A percentile compares a stretch with the other conserved stretches of the same genome.
Conservation (phyloP, 1,284 basidiomycete genomes). For the Rhodotorula sp. region DNA sequence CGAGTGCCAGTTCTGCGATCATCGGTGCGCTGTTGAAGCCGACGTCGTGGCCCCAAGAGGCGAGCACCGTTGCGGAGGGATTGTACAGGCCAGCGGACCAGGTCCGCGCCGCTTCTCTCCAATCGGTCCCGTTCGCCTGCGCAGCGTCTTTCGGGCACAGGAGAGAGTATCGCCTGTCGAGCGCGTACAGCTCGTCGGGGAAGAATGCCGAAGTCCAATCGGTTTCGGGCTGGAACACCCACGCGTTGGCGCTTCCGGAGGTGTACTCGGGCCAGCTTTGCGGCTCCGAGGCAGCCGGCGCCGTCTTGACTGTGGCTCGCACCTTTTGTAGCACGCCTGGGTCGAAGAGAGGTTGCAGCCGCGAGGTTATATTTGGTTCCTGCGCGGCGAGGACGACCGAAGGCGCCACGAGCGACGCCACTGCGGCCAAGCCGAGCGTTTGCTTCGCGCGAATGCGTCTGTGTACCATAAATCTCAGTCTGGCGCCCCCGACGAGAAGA, state of each 20-base stretch:
- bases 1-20: slow-evolving; percentile 56
- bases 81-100: slow-evolving; percentile 56
- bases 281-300: slow-evolving; percentile 43
- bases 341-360: background rate
- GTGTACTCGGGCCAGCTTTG: slow-evolving; percentile 63
- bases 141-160: slow-evolving; percentile 52
- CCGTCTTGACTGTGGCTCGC: background rate
- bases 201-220: slow-evolving; percentile 70
- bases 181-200: slow-evolving; percentile 60
- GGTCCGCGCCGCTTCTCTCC: slow-evolving; percentile 57
- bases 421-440: too few relatives aligned
- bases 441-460: too few relatives aligned
- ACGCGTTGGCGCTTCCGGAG: slow-evolving; percentile 51
- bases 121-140: slow-evolving; percentile 49
- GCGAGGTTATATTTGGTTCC: background rate
- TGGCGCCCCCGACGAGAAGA: too few relatives aligned
- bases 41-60: slow-evolving; percentile 62
- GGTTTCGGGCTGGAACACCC: slow-evolving; percentile 58
- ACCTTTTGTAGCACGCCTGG: background rate
- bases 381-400: too few relatives aligned
- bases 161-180: slow-evolving; percentile 55
- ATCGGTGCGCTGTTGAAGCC: slow-evolving; percentile 68
- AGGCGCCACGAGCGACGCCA: too few relatives aligned
- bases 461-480: too few relatives aligned
- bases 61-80: slow-evolving; percentile 53